Percentiles rank a stretch among this genome's conserved stretches.
These are phyloP conservation scores for Auricularia sp. DNA, from an alignment of 768 basidiomycete genomes.

Conservation along the genomic window DNA sequence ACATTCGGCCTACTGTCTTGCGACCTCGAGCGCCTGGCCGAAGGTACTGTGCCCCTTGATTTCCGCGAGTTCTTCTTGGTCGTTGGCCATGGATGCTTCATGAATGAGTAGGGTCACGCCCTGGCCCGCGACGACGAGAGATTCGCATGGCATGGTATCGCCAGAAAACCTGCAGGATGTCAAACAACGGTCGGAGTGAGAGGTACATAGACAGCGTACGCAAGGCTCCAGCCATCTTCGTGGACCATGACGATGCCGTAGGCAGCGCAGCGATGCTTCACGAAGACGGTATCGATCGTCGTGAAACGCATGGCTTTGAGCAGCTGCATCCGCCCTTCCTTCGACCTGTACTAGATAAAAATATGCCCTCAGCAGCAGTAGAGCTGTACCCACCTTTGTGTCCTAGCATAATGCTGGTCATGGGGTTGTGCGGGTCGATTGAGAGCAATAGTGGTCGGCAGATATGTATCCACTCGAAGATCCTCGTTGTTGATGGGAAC, in stretches of 20 bases:
- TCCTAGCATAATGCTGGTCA: not conserved
- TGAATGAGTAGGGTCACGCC: constrained; percentile 79
- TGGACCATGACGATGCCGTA: constrained; percentile 65
- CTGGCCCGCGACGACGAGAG: constrained; percentile 52
- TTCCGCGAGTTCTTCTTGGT: constrained; percentile 59
- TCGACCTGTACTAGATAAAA: not conserved
- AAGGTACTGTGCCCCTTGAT: constrained; percentile 84
- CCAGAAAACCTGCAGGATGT: constrained; percentile 66
- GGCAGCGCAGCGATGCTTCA: constrained; percentile 61
- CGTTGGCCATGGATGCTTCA: constrained; percentile 88
- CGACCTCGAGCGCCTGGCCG: constrained; percentile 76
- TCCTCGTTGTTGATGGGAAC: not conserved
- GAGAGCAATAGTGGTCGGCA: not conserved
- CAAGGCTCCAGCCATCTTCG: constrained; percentile 64
- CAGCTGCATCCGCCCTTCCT: constrained; percentile 35
- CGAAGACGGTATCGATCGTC: constrained; percentile 56
- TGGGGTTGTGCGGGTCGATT: not conserved
- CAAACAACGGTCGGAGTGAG: constrained; percentile 4
- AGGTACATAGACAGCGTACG: constrained; percentile 33
- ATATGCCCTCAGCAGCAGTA: no score
- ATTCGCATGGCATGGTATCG: constrained; percentile 72
- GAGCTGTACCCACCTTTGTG: not conserved
- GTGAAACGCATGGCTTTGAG: constrained; percentile 45
- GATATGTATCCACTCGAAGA: not conserved
- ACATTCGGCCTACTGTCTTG: constrained; percentile 36